Percentiles rank a stretch among this genome's conserved stretches.
These are phyloP conservation scores for Cordyceps cateniannulata DNA, from an alignment of 2,329 filamentous ascomycete genomes.

Conservation along the genomic window DNA sequence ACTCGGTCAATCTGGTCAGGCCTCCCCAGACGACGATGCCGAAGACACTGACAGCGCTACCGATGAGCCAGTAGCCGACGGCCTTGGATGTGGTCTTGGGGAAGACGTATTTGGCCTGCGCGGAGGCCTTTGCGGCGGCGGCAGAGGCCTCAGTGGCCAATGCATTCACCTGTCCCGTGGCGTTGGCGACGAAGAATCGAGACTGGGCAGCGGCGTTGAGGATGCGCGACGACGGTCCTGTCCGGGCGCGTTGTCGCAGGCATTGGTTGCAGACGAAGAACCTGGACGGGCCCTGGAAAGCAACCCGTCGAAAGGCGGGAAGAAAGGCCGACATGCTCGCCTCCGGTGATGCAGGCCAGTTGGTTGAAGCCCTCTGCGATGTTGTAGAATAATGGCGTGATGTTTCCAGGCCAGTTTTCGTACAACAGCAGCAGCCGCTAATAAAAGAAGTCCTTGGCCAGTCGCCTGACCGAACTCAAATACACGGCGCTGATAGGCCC, in stretches of 20 bases:
- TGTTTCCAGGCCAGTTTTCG: not conserved
- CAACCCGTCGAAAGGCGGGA: conserved; percentile 35
- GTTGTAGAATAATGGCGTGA: conserved; percentile 12
- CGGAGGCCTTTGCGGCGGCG: conserved; percentile 20
- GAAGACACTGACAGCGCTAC: conserved; percentile 87
- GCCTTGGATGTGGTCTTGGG: conserved; percentile 63
- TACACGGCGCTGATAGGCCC: conserved; percentile 24
- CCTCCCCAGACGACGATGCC: conserved; percentile 95
- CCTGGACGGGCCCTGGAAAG: conserved; percentile 31
- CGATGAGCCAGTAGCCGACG: conserved; percentile 89
- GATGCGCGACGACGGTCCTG: conserved; percentile 33
- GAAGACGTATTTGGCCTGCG: conserved; percentile 33
- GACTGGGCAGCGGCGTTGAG: conserved; percentile 30
- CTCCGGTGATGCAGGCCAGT: conserved; percentile 7
- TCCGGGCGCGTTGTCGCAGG: conserved; percentile 28
- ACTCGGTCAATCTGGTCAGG: conserved; percentile 89
- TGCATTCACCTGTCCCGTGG: conserved; percentile 23
- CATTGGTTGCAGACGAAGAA: conserved; percentile 46
- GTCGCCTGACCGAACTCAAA: conserved; percentile 10
- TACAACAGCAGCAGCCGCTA: not conserved
- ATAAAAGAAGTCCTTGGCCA: not conserved
- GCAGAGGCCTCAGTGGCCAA: conserved; percentile 23
- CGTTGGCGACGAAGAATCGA: conserved; percentile 31
- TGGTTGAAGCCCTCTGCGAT: not conserved
- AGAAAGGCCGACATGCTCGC: conserved; percentile 35